Base-by-base conservation (phyloP, 768 basidiomycete genomes). In the Phlebiopsis gigantea region DNA sequence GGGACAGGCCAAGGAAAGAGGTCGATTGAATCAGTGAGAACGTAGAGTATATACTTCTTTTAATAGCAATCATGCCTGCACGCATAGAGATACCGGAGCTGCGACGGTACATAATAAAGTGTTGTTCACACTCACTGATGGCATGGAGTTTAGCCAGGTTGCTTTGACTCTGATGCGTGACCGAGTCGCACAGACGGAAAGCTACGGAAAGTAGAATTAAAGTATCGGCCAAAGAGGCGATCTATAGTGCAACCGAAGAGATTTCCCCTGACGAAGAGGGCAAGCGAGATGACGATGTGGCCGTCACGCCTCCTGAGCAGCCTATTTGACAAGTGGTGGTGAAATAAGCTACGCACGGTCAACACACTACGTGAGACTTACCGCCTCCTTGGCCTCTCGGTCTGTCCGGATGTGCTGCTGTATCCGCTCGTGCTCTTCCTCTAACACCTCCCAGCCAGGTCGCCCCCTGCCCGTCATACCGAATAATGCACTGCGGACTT, bases 1-100 rank as follows among this genome's bases (percentile, higher is more conserved):
- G 44, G 79, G 83, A 45, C 81, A 85, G 46, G 74, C 73, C 1
- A 71, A 71, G 21, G 84, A 87, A 56, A 73, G 78, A 15, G 77
- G 77, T 59, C 78, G 74, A 26, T 62, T 88, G 55, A 63, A 65
- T 19, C 59, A 57, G 21, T 26, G 17, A n/a, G n/a, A 39, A 4
- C 34, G 34, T 39, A 17, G 17, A n/a, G n/a, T n/a, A n/a, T n/a
- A n/a, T n/a, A n/a, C n/a, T n/a, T n/a, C n/a, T n/a, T n/a, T n/a
- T n/a, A n/a, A n/a, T n/a, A n/a, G n/a, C n/a, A n/a, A n/a, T n/a
- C n/a, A n/a, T n/a, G n/a, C n/a, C n/a, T n/a, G n/a, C n/a, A n/a
- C n/a, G n/a, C n/a, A n/a, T n/a, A n/a, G n/a, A n/a, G n/a, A n/a
- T n/a, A n/a, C n/a, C n/a, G n/a, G n/a, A n/a, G n/a, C n/a, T n/a